Base-by-base conservation (phyloP, 148 eudicot species). In the Beta vulgaris region DNA sequence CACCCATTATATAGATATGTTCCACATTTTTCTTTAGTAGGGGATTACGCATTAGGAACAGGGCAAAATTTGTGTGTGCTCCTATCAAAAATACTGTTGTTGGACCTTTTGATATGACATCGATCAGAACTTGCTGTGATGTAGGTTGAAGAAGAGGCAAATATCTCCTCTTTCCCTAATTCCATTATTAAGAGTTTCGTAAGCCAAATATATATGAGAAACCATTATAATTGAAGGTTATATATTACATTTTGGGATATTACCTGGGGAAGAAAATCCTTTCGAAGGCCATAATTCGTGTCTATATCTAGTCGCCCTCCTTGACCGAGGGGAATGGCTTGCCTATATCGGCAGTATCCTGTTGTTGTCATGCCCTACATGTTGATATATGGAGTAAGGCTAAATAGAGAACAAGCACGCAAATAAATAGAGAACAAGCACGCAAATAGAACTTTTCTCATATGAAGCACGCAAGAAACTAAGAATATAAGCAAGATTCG, bases 201-300 rank as follows among this genome's bases (percentile, higher is more conserved):
- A 32, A 29, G 36, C 25, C 35, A 19, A 36, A 32, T 6, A 14
- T 23, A 16, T 46, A 40, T 10, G 9, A 39, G 42, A 1, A 39
- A 39, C 42, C 9, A n/a, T n/a, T n/a, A n/a, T 39, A 39, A 46
- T 46, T 46, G 19, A 51, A 51, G n/a, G 3, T 51, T 54, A 6
- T 4, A 53, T 8, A 46, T 46, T 18, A 46, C 9, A 13, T 46
- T 46, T 42, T 70, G 6, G 35, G 35, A 49, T 36, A 3, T 49
- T 79, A 92, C 97, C 90, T 88, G 97, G 9, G 98, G 98, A 69
- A 94, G 97, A 73, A 88, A 91, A 54, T 82, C 85, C 82, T 83
- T 94, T 31, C 97, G 82, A 19, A 90, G 55, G 71, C 98, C 98
- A 64, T 40, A 87, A 69, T 91, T 90, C 42, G 96, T 76, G 66